Conservation (phyloP, 352 stramenopile species). For the Phytophthora niederhauseri region DNA sequence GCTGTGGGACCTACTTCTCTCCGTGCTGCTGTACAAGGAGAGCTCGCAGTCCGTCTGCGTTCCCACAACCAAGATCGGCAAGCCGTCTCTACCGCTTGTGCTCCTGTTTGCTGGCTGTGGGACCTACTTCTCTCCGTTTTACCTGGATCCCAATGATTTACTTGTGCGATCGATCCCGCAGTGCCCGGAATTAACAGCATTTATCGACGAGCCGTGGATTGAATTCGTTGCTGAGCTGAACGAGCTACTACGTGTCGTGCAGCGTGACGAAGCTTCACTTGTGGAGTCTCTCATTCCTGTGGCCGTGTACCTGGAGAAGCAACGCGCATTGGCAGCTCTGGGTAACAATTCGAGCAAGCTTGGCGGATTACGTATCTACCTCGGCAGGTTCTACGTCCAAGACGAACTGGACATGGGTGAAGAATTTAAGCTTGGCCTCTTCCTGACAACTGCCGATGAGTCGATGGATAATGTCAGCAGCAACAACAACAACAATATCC, state of each 20-base stretch:
- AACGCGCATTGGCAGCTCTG: slow-evolving; percentile 42
- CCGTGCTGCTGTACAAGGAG: slow-evolving; percentile 51
- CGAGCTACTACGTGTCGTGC: slow-evolving; percentile 70
- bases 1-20: slow-evolving; percentile 78
- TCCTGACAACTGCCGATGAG: slow-evolving; percentile 59
- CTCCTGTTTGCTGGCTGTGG: slow-evolving; percentile 78
- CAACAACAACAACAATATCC: slow-evolving; percentile 28
- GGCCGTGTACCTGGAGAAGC: slow-evolving; percentile 66
- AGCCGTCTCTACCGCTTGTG: slow-evolving; percentile 73
- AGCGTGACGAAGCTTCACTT: slow-evolving; percentile 55
- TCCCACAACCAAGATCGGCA: slow-evolving; percentile 73
- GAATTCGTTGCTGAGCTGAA: slow-evolving; percentile 87
- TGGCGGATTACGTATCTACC: slow-evolving; percentile 70
- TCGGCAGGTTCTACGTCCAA: slow-evolving; percentile 78
- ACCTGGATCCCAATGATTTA: slow-evolving; percentile 81
- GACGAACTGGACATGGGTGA: slow-evolving; percentile 69
- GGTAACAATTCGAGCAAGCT: slow-evolving; percentile 52
- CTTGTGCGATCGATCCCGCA: slow-evolving; percentile 81
- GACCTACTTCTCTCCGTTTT: slow-evolving; percentile 81
- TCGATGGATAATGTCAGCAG: slow-evolving; percentile 34
- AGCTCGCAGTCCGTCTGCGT: slow-evolving; percentile 73
- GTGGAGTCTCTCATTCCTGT: slow-evolving; percentile 70
- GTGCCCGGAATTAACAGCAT: slow-evolving; percentile 78
- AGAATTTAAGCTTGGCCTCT: slow-evolving; percentile 79
- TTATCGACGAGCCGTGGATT: slow-evolving; percentile 88